Conservation (phyloP, 2,329 filamentous ascomycete genomes). For the Aspergillus oerlinghausenensis region DNA sequence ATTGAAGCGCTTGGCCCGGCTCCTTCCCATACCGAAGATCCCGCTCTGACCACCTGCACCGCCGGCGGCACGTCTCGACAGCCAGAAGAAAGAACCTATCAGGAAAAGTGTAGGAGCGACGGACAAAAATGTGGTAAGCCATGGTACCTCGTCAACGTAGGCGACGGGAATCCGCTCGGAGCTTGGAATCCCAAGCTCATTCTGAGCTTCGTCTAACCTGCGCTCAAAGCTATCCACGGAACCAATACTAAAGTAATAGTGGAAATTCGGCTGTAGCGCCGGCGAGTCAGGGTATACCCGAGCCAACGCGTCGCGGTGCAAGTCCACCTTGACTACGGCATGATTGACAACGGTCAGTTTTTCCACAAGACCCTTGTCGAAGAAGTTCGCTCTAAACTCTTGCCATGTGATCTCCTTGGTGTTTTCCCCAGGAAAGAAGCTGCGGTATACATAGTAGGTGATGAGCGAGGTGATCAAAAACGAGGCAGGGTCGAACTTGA, state of each 20-base stretch:
- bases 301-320: conserved; percentile 69
- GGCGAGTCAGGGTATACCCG: conserved; percentile 72
- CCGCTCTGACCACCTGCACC: conserved; percentile 64
- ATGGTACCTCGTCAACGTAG: conserved; percentile 72
- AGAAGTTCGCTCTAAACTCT: conserved; percentile 86
- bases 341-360: conserved; percentile 79
- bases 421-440: conserved; percentile 62
- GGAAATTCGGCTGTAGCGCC: conserved; percentile 63
- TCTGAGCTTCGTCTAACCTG: conserved; percentile 80
- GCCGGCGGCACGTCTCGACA: conserved; percentile 69
- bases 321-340: conserved; percentile 71
- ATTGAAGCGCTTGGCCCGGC: conserved; percentile 94
- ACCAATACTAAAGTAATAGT: conserved; percentile 93
- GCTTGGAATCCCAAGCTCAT: conserved; percentile 77
- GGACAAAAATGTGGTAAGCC: conserved; percentile 66
- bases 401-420: conserved; percentile 92
- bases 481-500: conserved; percentile 53
- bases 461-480: conserved; percentile 56
- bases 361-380: conserved; percentile 93
- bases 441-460: conserved; percentile 59
- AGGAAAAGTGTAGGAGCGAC: conserved; percentile 86
- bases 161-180: conserved; percentile 90
- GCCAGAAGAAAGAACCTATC: conserved; percentile 75
- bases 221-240: conserved; percentile 90
- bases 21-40: conserved; percentile 94